A percentile compares a stretch with the other conserved stretches of the same genome.
Evolutionary conservation across 2,329 filamentous ascomycete species (phyloP).

Genomic region (Phyllosticta citrichinensis): DNA sequence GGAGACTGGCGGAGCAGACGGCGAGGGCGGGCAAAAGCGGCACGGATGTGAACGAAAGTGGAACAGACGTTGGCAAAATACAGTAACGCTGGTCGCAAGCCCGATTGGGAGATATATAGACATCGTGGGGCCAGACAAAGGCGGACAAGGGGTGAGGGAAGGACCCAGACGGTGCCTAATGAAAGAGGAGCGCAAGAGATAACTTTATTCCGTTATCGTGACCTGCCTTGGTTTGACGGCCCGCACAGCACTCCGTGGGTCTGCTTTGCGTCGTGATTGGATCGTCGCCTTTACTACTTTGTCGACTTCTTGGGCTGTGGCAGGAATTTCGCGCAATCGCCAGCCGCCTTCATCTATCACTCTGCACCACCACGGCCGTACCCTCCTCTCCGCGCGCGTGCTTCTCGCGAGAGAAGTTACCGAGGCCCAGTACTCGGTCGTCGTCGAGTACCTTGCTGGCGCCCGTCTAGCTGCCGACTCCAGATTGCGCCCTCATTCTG

Average conservation of each 20-base stretch:
- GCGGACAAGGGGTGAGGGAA: neutral
- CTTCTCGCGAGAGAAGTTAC: neutral
- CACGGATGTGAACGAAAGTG: neutral
- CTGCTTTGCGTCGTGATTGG: neutral
- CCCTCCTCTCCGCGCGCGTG: neutral
- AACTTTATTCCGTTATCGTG: neutral
- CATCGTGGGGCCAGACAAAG: neutral
- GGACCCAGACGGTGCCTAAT: neutral
- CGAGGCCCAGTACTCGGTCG: neutral
- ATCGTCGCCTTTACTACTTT: neutral
- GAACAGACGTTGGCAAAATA: neutral
- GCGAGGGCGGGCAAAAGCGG: neutral
- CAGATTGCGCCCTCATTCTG: neutral
- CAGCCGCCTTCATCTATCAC: neutral
- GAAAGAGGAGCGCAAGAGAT: neutral
- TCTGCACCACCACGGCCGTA: neutral
- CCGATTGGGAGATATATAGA: neutral
- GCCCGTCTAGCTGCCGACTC: neutral
- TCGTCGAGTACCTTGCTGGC: neutral
- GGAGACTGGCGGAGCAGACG: neutral
- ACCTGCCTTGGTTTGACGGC: neutral
- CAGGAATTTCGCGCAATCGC: neutral
- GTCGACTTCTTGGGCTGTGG: neutral
- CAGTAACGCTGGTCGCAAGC: neutral
- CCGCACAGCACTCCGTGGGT: neutral